phyloP scores from a whole-genome alignment of 768 basidiomycete species.

The Fomitopsis serialis region DNA sequence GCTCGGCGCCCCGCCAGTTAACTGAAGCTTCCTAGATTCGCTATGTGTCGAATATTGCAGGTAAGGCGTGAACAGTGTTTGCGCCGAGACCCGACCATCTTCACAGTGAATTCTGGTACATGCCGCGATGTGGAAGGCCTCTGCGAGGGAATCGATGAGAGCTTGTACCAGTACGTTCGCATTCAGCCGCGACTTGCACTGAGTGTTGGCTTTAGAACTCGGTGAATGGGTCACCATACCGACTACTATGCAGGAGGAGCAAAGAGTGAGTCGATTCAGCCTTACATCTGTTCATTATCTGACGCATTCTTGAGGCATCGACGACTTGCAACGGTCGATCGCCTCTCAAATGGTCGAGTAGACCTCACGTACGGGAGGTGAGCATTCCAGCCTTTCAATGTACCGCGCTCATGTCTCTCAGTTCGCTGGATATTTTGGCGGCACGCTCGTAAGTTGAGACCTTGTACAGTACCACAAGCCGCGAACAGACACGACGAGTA shows the following conservation, averaged over 20 bases:
- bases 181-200: neutral
- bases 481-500: too few relatives aligned
- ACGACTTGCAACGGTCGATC: slow-evolving; percentile 80
- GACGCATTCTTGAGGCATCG: slow-evolving; percentile 40
- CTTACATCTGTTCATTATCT: slow-evolving; percentile 1
- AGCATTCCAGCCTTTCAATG: neutral
- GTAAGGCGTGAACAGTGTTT: slow-evolving; percentile 28
- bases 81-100: slow-evolving; percentile 21
- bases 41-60: slow-evolving; percentile 87
- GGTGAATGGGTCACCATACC: slow-evolving; percentile 91
- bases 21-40: too few relatives aligned
- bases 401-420: slow-evolving; percentile 13
- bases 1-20: too few relatives aligned
- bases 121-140: slow-evolving; percentile 98
- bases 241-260: slow-evolving; percentile 98
- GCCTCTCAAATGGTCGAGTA: slow-evolving; percentile 76
- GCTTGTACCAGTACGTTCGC: slow-evolving; percentile 63
- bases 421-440: slow-evolving; percentile 73
- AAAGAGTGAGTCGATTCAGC: slow-evolving; percentile 45
- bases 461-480: slow-evolving; percentile 30
- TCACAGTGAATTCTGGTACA: slow-evolving; percentile 79
- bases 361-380: slow-evolving; percentile 86
- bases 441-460: slow-evolving; percentile 54
- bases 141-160: slow-evolving; percentile 93
- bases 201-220: slow-evolving; percentile 56